phyloP scores from a whole-genome alignment of 2,329 filamentous ascomycete species.

The Pseudocercospora vitis region DNA sequence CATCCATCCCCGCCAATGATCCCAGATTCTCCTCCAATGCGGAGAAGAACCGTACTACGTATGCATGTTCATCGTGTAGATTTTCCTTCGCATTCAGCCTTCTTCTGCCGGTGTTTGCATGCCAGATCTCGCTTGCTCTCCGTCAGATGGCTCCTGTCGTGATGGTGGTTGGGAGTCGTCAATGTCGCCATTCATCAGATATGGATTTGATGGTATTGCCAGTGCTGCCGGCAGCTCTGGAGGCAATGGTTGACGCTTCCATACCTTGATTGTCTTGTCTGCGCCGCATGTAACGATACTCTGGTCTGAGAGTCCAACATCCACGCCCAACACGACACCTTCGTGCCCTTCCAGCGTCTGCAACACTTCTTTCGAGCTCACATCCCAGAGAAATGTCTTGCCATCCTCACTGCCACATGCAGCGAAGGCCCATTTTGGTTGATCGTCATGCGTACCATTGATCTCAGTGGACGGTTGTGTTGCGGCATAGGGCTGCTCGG shows the following conservation, averaged over 20 bases:
- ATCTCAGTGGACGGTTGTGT: slow-evolving; percentile 6
- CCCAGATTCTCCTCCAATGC: slow-evolving; percentile 12
- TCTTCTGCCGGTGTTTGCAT: slow-evolving; percentile 7
- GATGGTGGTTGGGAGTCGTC: slow-evolving; percentile 1
- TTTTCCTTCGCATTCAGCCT: slow-evolving; percentile 1
- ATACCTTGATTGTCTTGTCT: slow-evolving; percentile 63
- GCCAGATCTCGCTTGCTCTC: slow-evolving; percentile 6
- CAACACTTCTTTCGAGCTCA: slow-evolving; percentile 77
- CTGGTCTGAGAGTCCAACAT: slow-evolving; percentile 56
- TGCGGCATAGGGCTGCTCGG: slow-evolving; percentile 29
- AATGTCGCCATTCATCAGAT: background rate
- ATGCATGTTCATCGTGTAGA: background rate
- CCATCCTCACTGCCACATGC: slow-evolving; percentile 87
- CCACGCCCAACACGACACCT: slow-evolving; percentile 60
- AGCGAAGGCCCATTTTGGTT: slow-evolving; percentile 59
- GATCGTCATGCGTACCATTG: slow-evolving; percentile 23
- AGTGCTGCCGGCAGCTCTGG: slow-evolving; percentile 7
- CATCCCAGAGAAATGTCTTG: slow-evolving; percentile 83
- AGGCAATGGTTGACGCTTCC: slow-evolving; percentile 45
- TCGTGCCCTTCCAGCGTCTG: slow-evolving; percentile 63
- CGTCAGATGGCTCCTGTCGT: slow-evolving; percentile 6
- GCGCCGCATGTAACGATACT: slow-evolving; percentile 63
- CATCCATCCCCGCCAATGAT: too few species aligned
- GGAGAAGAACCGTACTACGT: background rate
- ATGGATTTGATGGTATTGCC: slow-evolving; percentile 2